Base-by-base conservation (phyloP, 1,139 yeast species). In the Diutina siamensis region DNA sequence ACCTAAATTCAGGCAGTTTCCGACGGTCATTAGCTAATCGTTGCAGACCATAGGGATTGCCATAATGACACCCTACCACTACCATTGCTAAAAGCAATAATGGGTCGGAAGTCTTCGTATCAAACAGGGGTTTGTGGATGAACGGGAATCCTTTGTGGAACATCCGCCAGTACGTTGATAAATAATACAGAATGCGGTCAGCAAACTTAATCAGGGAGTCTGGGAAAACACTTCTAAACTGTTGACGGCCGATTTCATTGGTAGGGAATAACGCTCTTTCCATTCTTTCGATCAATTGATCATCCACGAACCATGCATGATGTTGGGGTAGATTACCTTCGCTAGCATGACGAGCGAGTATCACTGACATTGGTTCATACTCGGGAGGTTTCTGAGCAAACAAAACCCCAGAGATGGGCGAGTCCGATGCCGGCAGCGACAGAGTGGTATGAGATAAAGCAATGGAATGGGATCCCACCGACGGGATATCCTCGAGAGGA, bases 51-150 rank as follows among this genome's bases (percentile, higher is more conserved):
- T 50, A 49, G 50, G 51, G 51, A 15, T 38, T 38, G 12, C 21
- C 42, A 17, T n/a, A 21, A 18, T 38, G 42, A 32, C 53, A 47
- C 12, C 55, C 56, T 17, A 49, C 45, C 8, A 52, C 36, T 1
- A 52, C 44, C 56, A 53, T 52, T 10, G 53, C 49, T n/a, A 50
- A 44, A 21, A 53, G 42, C 34, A 53, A 46, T 4, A 51, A 46
- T 5, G 52, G 54, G 33, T 50, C 49, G 2, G 50, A 47, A 2
- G 48, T 47, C 8, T 40, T 44, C 4, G 56, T 50, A 44, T 44
- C 44, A 25, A 53, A 52, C 10, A 54, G 51, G 8, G 54, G 54
- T 17, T 48, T 44, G 42, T 53, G 56, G 19, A 53, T 40, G 4
- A 53, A 49, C 7, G 53, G 48, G 25, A 50, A 53, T 20, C 47